Conservation (phyloP, 805 yeast species). For the Cyberlindnera meyerae region DNA sequence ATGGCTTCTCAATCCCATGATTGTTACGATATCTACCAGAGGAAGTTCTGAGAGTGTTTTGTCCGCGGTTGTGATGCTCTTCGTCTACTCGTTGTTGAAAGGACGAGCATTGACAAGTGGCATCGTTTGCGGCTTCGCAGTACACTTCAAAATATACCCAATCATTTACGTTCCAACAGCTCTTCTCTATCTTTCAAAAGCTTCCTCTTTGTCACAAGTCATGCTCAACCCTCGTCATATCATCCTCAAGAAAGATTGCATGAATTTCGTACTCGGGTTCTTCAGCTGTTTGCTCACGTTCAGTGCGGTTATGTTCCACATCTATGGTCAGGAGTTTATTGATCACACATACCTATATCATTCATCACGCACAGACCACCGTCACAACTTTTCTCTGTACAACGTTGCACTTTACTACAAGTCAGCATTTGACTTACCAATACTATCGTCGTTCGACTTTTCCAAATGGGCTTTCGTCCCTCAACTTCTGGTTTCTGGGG, state of each 20-base stretch:
- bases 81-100: slow-evolving; percentile 44
- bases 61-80: slow-evolving; percentile 66
- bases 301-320: slow-evolving; percentile 55
- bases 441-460: slow-evolving; percentile 23
- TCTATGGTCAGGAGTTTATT: slow-evolving; percentile 73
- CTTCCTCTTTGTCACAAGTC: slow-evolving; percentile 26
- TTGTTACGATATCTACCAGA: slow-evolving; percentile 83
- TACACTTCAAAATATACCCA: slow-evolving; percentile 92
- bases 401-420: slow-evolving; percentile 65
- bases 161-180: slow-evolving; percentile 79
- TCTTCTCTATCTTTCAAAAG: slow-evolving; percentile 37
- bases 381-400: slow-evolving; percentile 92
- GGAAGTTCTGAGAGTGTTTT: slow-evolving; percentile 91
- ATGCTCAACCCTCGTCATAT: slow-evolving; percentile 8
- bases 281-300: slow-evolving; percentile 40
- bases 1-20: slow-evolving; percentile 96
- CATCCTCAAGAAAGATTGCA: slow-evolving; percentile 36
- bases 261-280: slow-evolving; percentile 38
- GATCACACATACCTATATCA: slow-evolving; percentile 81
- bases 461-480: slow-evolving; percentile 77
- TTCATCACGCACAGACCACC: slow-evolving; percentile 77
- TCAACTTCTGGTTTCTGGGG: slow-evolving; percentile 57
- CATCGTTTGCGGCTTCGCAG: slow-evolving; percentile 43
- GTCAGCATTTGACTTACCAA: slow-evolving; percentile 34
- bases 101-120: slow-evolving; percentile 27